Conservation (phyloP, 345 rosid species). For the Salix caprea region DNA sequence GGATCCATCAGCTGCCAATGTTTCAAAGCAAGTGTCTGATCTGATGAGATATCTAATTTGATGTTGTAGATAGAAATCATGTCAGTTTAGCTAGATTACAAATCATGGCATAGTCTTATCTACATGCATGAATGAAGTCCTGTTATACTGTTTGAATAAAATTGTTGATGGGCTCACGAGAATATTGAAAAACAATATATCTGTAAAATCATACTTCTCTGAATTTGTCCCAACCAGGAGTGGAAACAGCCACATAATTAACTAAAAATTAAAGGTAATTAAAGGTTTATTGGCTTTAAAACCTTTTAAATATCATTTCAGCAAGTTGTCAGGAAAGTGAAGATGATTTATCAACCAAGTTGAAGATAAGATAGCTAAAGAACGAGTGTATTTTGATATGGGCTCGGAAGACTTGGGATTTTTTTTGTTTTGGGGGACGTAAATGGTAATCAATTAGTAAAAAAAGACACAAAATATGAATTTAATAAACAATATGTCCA, state of each 20-base stretch:
- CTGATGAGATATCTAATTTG: no score
- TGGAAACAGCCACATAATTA: not conserved
- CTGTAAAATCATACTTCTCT: no score
- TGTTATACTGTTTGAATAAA: no score
- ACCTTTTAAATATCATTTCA: not conserved
- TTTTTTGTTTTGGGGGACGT: not conserved
- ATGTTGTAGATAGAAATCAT: no score
- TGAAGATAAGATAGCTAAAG: not conserved
- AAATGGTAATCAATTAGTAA: not conserved
- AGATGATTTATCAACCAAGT: not conserved
- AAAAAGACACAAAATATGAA: not conserved
- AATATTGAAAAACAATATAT: no score
- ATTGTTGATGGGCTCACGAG: no score
- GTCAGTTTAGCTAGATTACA: no score
- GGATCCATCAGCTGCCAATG: no score
- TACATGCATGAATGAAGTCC: no score
- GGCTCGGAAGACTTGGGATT: not conserved
- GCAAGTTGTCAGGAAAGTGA: not conserved
- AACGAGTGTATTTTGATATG: not conserved
- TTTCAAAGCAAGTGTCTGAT: no score
- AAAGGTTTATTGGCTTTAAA: not conserved
- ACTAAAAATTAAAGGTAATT: not conserved
- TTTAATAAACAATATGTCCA: not conserved
- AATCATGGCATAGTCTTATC: no score
- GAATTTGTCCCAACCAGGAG: not conserved